Evolutionary conservation across 192 early-diverging fungal species (phyloP).

Genomic region (Oehlia diaphana): DNA sequence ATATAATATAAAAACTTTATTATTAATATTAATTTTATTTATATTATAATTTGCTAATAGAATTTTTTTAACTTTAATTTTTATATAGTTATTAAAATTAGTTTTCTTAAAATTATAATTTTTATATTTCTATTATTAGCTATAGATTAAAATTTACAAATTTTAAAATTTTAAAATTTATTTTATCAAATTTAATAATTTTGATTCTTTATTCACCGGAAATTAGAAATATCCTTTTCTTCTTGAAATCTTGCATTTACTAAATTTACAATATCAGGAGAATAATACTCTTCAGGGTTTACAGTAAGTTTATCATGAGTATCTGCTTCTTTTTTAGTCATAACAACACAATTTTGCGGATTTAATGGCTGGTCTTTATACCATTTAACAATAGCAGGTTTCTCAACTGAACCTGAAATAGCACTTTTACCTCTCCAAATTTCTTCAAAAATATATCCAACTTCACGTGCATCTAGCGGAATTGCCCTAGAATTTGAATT

Average conservation of each 20-base stretch:
- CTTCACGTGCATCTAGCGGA: slow-evolving; percentile 65
- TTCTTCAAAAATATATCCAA: slow-evolving; percentile 88
- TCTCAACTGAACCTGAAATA: slow-evolving; percentile 72
- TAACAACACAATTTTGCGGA: slow-evolving; percentile 76
- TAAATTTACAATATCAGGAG: slow-evolving; percentile 50
- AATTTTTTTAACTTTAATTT: too few species aligned
- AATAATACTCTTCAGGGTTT: slow-evolving; percentile 53
- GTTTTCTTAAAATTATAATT: too few species aligned
- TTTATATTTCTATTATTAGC: too few species aligned
- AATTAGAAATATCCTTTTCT: slow-evolving; percentile 38
- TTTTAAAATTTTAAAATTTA: too few species aligned
- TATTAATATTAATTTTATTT: too few species aligned
- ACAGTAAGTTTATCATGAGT: slow-evolving; percentile 52
- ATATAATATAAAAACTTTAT: too few species aligned
- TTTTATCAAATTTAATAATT: too few species aligned
- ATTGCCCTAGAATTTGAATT: slow-evolving; percentile 37
- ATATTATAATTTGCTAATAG: too few species aligned
- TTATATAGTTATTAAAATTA: too few species aligned
- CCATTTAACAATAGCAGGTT: slow-evolving; percentile 79
- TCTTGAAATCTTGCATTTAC: slow-evolving; percentile 52
- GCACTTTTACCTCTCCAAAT: slow-evolving; percentile 82
- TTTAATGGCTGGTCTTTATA: slow-evolving; percentile 61
- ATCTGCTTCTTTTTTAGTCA: slow-evolving; percentile 81
- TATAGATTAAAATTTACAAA: too few species aligned
- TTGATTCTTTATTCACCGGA: slow-evolving; percentile 28